A percentile compares a stretch with the other conserved stretches of the same genome.
Evolutionary conservation across 2,329 filamentous ascomycete genomes (phyloP).

Genomic region (Penicillium italicum): DNA sequence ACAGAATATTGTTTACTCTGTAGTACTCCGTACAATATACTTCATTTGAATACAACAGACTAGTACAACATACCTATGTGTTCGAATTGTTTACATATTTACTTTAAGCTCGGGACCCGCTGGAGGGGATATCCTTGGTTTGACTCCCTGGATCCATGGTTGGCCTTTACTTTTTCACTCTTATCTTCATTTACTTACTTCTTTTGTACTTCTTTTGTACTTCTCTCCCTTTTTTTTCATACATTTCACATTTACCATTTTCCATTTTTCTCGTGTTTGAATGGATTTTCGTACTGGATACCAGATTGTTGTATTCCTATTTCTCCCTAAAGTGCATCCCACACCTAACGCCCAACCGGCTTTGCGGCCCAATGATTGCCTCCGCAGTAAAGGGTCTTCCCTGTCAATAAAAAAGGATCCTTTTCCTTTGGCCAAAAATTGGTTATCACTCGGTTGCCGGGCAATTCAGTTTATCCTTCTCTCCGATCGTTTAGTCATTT

Average conservation of each 20-base stretch:
- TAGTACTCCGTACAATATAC: neutral
- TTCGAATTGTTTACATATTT: neutral
- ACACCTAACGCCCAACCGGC: constrained; percentile 14
- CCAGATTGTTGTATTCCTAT: constrained; percentile 3
- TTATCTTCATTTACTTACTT: neutral
- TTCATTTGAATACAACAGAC: neutral
- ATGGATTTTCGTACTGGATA: neutral
- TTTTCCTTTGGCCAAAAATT: neutral
- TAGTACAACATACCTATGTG: too few species aligned
- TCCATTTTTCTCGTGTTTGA: neutral
- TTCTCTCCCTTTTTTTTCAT: neutral
- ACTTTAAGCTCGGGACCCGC: constrained; percentile 18
- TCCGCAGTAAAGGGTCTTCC: constrained; percentile 12
- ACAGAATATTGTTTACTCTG: neutral
- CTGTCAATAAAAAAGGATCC: neutral
- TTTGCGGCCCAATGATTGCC: constrained; percentile 26
- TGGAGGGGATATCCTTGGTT: constrained; percentile 15
- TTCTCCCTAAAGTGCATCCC: constrained; percentile 1
- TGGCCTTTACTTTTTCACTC: neutral
- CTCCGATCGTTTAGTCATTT: neutral
- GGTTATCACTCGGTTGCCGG: neutral
- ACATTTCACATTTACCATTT: neutral
- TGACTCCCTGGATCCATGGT: constrained; percentile 5
- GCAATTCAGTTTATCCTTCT: neutral
- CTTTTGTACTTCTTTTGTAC: neutral